Evolutionary conservation across 306 rosid species (phyloP), one percentile per base, ranked within the genome.

Genomic region (Trifolium subterraneum): DNA sequence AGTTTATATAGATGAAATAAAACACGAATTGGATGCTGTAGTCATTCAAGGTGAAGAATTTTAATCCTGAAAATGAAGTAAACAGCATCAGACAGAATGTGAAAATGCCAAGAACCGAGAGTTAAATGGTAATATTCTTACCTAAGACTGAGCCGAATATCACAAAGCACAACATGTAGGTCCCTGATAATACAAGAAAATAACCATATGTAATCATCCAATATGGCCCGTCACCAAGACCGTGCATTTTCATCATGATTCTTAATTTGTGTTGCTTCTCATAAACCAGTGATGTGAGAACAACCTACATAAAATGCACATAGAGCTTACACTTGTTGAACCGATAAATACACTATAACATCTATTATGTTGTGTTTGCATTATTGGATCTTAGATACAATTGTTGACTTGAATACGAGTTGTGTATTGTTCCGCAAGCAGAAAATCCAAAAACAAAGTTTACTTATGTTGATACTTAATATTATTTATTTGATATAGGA

Each of bases 191-290:
- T 47, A 79, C 52, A 56, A 90, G 82, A 79, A 90, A 93, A 82
- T 90, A 93, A 72, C 81, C 77, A 81, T 93, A 93, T 5, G 98
- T 72, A 68, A 93, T 93, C 78, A 89, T 42, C 98, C 97, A 90
- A 70, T 93, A 93, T 1, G 98, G 88, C 58, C 90, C 93, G 68
- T 93, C 96, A 48, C 92, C 96, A 78, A 93, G 98, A 70, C 98
- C 98, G 5, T 93, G 98, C 96, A 93, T 93, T 84, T 93, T 93
- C 98, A 93, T 93, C 96, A 93, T 93, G 81, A 93, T 88, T 91
- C 98, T 86, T 82, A 93, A 70, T 51, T 81, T 91, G 64, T 93
- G 89, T 68, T 93, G 79, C 75, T 85, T 93, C 88, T 93, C 97
- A 71, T 93, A 91, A 36, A 91, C 97, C 79, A 91, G 84, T 4